Evolutionary conservation across 495 filamentous ascomycete genomes (phyloP), one percentile per base, ranked within the genome.

Genomic region (Neurospora sp.): DNA sequence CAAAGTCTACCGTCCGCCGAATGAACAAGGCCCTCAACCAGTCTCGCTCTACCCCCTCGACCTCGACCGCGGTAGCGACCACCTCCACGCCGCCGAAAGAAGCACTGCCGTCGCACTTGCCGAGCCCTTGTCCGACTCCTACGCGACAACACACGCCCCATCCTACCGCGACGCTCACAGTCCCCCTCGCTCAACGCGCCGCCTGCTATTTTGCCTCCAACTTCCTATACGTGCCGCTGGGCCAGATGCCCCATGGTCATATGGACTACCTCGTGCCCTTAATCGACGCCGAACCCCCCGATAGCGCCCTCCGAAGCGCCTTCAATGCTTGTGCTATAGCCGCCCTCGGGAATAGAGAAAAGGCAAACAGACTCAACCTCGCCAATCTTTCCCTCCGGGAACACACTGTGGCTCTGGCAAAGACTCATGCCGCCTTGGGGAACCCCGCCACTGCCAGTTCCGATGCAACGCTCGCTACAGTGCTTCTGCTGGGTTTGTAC

Each of bases 251-350:
- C 6, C 74, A 86, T 38, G 88, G 87, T 1, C 87, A 84, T 73
- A 81, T 88, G 79, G 88, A 91, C 35, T 87, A 87, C 69, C 76
- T 92, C 2, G 77, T 89, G 0, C 85, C 85, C 9, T 78, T 88
- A 16, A 83, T 89, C 59, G 83, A 86, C n/a, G 75, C 83, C 9
- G 80, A 87, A 22, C 72, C 74, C 0, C 72, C 81, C 9, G 85
- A 83, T 4, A 87, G 86, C 10, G 83, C 85, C 31, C 74, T 92
- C 8, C 82, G 83, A 9, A 78, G 86, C 42, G 87, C 88, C 45
- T 89, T 90, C 68, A 83, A 87, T 44, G 89, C 90, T 1, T 88
- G 90, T 70, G 83, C 89, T 22, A 83, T 88, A 75, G 87, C 87
- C 5, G 84, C 86, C 76, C 81, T 80, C 74, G 83, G 74, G 74